phyloP scores from a whole-genome alignment of 768 basidiomycete genomes.

The Hericium rajendrae region DNA sequence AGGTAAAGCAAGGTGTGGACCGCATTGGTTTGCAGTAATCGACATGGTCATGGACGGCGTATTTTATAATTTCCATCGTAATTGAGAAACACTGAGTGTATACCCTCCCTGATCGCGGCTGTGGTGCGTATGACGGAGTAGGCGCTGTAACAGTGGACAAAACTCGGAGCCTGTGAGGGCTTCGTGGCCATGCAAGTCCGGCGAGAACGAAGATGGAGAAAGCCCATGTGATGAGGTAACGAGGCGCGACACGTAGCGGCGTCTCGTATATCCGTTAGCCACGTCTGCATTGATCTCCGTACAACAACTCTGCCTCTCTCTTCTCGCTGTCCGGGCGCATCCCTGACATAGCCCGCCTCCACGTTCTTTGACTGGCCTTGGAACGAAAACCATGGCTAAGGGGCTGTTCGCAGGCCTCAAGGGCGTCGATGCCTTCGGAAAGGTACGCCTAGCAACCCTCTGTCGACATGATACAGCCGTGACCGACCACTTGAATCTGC shows the following conservation, averaged over 20 bases:
- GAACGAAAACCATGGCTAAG: conserved; percentile 51
- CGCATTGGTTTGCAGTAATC: conserved; percentile 29
- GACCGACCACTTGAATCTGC: neutral
- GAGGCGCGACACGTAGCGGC: conserved; percentile 4
- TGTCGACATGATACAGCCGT: too few relatives aligned
- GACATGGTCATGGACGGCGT: too few relatives aligned
- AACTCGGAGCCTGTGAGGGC: neutral
- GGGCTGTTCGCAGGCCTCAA: conserved; percentile 70
- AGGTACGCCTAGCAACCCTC: conserved; percentile 43
- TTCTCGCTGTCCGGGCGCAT: conserved; percentile 1
- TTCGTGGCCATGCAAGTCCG: neutral
- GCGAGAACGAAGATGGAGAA: neutral
- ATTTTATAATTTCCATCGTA: neutral
- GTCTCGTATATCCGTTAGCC: neutral
- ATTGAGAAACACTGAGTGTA: neutral
- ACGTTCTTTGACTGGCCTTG: conserved; percentile 10
- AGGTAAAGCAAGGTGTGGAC: conserved; percentile 82
- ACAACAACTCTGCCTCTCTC: neutral
- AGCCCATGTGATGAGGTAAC: neutral
- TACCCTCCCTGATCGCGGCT: neutral
- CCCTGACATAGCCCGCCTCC: conserved; percentile 5
- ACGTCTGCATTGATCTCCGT: neutral
- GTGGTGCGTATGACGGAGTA: neutral
- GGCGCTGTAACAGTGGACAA: neutral
- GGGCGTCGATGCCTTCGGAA: conserved; percentile 98